Base-by-base conservation (phyloP, 2,329 filamentous ascomycete genomes). In the Aspergillus sergii region DNA sequence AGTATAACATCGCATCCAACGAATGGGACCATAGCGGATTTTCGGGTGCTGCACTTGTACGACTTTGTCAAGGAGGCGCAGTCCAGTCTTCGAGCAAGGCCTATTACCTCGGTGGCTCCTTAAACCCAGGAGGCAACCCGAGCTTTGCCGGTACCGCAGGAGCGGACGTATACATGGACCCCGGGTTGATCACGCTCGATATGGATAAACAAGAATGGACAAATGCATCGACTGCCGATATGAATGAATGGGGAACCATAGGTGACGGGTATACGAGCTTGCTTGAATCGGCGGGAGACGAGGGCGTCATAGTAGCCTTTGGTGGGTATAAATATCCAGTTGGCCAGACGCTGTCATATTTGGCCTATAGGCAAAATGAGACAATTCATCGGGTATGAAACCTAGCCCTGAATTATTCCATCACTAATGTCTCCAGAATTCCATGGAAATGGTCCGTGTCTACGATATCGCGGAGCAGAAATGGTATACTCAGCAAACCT, bases 251-350 rank as follows among this genome's bases (percentile, higher is more conserved):
- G 26, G 60, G 62, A 0, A 64, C 62, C 3, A 60, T 64, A 19
- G 59, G 46, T 21, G 59, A 56, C 4, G 62, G 62, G 4, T 64
- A 61, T 7, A 30, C 61, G n/a, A 46, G 56, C 28, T n/a, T 64
- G 16, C 45, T 64, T 43, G 62, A 64, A 21, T 56, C 54, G 2
- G 54, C 61, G 7, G 62, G 58, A 7, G 59, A 64, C 9, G 28
- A 61, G 23, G 62, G 62, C 6, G n/a, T 58, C 9, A 19, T 64
- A 4, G 62, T 61, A 10, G 48, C 62, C 11, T 64, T 64, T 46
- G 62, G 62, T 11, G 62, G 62, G 11, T 61, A 61, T 30, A 61
- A 48, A 23, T 54, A 64, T 41, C 58, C 62, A 9, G 54, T 64
- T 14, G 62, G 58, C 14, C 30, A 55, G 41, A 56, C 48, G 41